Base-by-base conservation (phyloP, 768 basidiomycete species). In the Asterophora parasitica region DNA sequence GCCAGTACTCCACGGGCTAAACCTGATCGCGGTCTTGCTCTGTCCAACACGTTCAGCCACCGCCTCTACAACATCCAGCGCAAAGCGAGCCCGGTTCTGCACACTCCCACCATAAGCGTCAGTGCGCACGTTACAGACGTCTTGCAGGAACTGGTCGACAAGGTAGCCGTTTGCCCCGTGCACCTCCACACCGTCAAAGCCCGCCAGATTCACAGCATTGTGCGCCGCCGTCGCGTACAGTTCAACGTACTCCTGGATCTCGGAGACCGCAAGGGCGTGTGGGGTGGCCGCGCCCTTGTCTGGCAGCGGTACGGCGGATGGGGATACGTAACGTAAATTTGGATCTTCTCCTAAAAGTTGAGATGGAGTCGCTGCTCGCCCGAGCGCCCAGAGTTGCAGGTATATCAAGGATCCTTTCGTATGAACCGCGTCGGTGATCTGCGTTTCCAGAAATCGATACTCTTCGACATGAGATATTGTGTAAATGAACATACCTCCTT, bases 71-170 rank as follows among this genome's bases (percentile, higher is more conserved):
- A 84, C 67, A 49, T 83, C 79, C 4, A 83, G 63, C 0, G 63
- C 58, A 59, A 89, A 87, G 20, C 78, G 69, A 0, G 71, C 65
- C 6, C 88, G 69, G 48, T 76, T 78, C 59, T 83, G 77, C 17
- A 86, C 64, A 35, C 73, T 75, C 2, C 87, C 87, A 0, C 88
- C 87, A 60, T 83, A 90, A 35, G 72, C 65, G 58, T 88, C 85
- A 7, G 74, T 78, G 10, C 83, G 73, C 4, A 70, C 56, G 61
- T 86, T 86, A 30, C 68, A 67, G n/a, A 68, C 58, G 23, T 75
- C 68, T 56, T 83, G 79, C 8, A 81, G 49, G 69, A 87, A 85
- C 58, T 86, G 81, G 56, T 86, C 79, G 13, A 74, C 48, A 9
- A 82, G 59, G 49, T 75, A 77, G 0, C 74, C 72, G 47, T 76